Base-by-base conservation (phyloP, 306 rosid species). In the Dryas drummondii region DNA sequence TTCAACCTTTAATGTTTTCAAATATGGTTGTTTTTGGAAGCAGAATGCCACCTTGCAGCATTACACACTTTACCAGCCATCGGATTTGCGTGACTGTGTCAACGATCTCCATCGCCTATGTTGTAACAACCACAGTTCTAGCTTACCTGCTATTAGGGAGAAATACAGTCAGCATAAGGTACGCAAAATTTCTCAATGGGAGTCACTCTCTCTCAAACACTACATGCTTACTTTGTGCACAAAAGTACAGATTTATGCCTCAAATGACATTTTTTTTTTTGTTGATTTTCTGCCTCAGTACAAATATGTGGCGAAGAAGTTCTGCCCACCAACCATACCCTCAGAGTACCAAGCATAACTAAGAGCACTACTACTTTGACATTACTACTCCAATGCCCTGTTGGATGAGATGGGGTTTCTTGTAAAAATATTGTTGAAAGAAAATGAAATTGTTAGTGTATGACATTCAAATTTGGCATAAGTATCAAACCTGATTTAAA, bases 251-350 rank as follows among this genome's bases (percentile, higher is more conserved):
- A 65, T 3, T 40, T 41, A 15, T 63, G 13, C 14, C 49, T n/a
- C 41, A 65, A 14, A 14, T n/a, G 51, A 32, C 77, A 13, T 17
- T 16, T 63, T 52, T 41, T 37, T 47, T 12, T 54, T 2, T 48
- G 45, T 66, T 77, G 37, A 40, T 42, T 78, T 56, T 70, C 51
- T 83, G 79, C 55, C 77, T 55, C 93, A 96, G 99, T 96, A 92
- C 83, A 96, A 96, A 76, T 87, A 89, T 46, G 99, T 87, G 73
- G 97, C 99, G 8, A 89, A 85, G 83, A 90, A 90, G 86, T 76
- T 78, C 78, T 86, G 88, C 75, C 97, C 97, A 59, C 76, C 93
- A 2, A 78, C 86, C 46, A 82, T 94, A 79, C 92, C 99, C 8
- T 70, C 73, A 55, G 97, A 92, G 66, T 85, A 68, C 76, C 93